Base-by-base conservation (phyloP, 2,329 filamentous ascomycete species). In the Waltergamsia citrina region DNA sequence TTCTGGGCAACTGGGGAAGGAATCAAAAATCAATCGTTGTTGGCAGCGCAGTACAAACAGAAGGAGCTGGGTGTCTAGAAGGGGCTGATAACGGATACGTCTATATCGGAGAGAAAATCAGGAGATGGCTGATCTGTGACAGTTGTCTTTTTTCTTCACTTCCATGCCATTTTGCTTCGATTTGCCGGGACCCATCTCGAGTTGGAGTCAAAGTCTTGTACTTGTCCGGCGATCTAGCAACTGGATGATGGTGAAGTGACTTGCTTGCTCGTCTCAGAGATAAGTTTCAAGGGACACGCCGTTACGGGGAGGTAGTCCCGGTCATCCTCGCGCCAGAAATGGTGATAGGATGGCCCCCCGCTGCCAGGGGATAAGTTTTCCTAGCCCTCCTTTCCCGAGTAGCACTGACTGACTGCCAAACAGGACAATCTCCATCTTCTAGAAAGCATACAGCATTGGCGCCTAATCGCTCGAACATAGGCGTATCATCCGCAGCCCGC, bases 21-120 rank as follows among this genome's bases (percentile, higher is more conserved):
- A 88, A 82, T 67, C 81, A 94, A 94, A 95, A 87, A 92, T 85
- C 65, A 78, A 81, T 94, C 85, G 80, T 69, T 57, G 82, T 84
- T 78, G 83, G 80, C 75, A 80, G 74, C 85, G 85, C 81, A 71
- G 66, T 54, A 74, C 83, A 79, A 52, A 86, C 80, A 69, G 84
- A 88, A 77, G 81, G 74, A 76, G 62, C 42, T 35, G 18, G 19
- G 8, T 26, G 8, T n/a, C 22, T 24, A n/a, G 22, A 24, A n/a
- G 22, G n/a, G n/a, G 22, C 8, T n/a, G 8, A 24, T 24, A n/a
- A 24, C 22, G 22, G 22, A 8, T 8, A n/a, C n/a, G 22, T 8
- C n/a, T 14, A n/a, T 15, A 27, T 24, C 8, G 12, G 25, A 27
- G 25, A 27, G 25, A 6, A 6, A 6, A 27, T 27, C 12, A 27